Evolutionary conservation across 1,284 basidiomycete genomes (phyloP), one percentile per base, ranked within the genome.

Genomic region (Microbotryum intermedium): DNA sequence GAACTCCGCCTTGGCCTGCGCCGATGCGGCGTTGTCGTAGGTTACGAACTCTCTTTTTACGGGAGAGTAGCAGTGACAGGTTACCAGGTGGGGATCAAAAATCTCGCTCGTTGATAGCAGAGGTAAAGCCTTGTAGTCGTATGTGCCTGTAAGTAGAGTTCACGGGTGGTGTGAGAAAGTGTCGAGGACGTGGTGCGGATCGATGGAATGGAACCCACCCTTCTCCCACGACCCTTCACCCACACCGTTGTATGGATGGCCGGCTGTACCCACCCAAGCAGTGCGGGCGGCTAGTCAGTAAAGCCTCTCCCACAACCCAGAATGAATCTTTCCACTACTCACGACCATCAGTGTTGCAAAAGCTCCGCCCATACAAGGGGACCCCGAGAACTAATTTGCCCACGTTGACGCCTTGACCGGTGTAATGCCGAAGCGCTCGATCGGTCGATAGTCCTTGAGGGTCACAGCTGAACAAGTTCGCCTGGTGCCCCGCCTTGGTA

Each of bases 301-400:
- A 6, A 39, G 34, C 18, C 34, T 5, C 18, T 18, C 18, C 34
- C 3, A 11, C 4, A 4, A 16, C 34, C 11, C 18, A 3, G 13
- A 39, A 39, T 16, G 18, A 13, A 16, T 5, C 34, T 39, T 39
- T 6, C 34, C 18, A 39, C 18, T 4, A 39, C 34, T 39, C 34
- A 43, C 90, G 80, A 0, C 90, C 90, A 30, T 64, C 73, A 0
- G 90, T 93, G 52, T 83, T 77, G 72, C 86, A 83, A 74, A 94
- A 97, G 0, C 86, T 84, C 60, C 87, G 84, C 0, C 90, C 90
- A 70, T 91, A 91, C 2, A 90, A 76, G 2, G 90, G 90, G 71
- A 92, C 84, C 7, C 90, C 90, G 70, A 94, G 78, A 30, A 83
- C 84, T 51, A 94, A 81, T 77, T 94, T 93, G 69, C 76, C 72